These are phyloP conservation scores for Yarrowia sp. DNA, from an alignment of 805 yeast species.

Conservation along the genomic window DNA sequence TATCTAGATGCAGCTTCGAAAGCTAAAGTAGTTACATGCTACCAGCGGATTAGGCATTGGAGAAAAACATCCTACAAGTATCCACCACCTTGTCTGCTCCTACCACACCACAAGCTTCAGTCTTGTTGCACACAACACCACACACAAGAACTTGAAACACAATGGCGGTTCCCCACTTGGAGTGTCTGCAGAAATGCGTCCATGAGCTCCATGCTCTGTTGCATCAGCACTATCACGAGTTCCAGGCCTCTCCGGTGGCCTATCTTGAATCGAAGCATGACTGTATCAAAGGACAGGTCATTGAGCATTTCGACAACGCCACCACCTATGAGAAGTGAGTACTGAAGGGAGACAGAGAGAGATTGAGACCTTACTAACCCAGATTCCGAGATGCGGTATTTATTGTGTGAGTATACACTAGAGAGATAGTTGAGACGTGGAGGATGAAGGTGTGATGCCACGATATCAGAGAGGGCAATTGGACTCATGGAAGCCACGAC, in stretches of 20 bases:
- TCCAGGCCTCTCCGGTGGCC: constrained; percentile 38
- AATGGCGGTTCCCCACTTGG: constrained; percentile 16
- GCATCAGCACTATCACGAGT: constrained; percentile 31
- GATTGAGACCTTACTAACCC: constrained; percentile 17
- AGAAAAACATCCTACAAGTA: too few relatives aligned
- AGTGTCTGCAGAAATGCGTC: constrained; percentile 26
- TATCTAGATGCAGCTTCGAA: constrained; percentile 32
- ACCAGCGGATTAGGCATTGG: too few relatives aligned
- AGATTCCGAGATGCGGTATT: constrained; percentile 39
- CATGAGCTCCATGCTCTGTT: constrained; percentile 27
- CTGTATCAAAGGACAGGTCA: constrained; percentile 1
- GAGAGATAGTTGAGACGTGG: too few relatives aligned
- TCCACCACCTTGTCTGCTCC: too few relatives aligned
- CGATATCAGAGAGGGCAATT: too few relatives aligned
- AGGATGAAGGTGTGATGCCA: too few relatives aligned
- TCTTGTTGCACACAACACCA: background rate
- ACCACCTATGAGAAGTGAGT: constrained; percentile 38
- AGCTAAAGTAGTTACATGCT: constrained; percentile 13
- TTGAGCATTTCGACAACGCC: constrained; percentile 37
- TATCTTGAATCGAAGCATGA: constrained; percentile 5
- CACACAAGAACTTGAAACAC: background rate
- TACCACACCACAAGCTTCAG: background rate
- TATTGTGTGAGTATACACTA: constrained; percentile 34
- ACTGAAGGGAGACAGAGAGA: background rate
- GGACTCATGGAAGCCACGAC: too few relatives aligned